Conservation (phyloP, 1,139 yeast genomes). For the Arxiozyma telluris region DNA sequence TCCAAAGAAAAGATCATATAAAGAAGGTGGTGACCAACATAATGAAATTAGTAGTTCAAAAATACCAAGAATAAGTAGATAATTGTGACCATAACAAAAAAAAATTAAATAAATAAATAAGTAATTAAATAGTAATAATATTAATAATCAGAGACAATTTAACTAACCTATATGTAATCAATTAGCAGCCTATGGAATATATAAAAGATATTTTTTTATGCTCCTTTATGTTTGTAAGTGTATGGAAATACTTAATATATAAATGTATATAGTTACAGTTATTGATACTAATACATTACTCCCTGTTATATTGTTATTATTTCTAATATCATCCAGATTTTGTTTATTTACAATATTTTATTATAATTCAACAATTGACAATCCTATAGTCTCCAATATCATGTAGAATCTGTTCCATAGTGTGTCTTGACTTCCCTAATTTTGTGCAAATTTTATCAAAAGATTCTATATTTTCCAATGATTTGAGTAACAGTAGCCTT, state of each 20-base stretch:
- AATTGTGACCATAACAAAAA: not conserved
- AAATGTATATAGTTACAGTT: not conserved
- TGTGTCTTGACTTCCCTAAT: constrained; percentile 46
- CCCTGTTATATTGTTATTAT: constrained; percentile 2
- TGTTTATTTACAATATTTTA: no score
- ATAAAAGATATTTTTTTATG: not conserved
- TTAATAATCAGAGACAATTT: not conserved
- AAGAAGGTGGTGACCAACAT: not conserved
- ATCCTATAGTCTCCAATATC: constrained; percentile 33
- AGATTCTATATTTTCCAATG: constrained; percentile 50
- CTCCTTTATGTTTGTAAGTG: no score
- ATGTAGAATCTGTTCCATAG: constrained; percentile 44
- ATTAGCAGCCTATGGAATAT: not conserved
- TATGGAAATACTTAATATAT: not conserved
- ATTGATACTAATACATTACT: not conserved
- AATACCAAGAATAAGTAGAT: constrained; percentile 6
- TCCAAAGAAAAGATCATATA: constrained; percentile 2
- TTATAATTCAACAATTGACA: constrained; percentile 26
- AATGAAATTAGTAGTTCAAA: constrained; percentile 1
- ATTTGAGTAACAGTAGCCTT: constrained; percentile 36
- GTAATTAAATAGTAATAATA: not conserved
- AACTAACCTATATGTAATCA: not conserved
- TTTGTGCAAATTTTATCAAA: constrained; percentile 71
- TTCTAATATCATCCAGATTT: not conserved
- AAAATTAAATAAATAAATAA: not conserved